Evolutionary conservation across 306 rosid genomes (phyloP), one percentile per base, ranked within the genome.

Genomic region (Ochetophila trinervis): DNA sequence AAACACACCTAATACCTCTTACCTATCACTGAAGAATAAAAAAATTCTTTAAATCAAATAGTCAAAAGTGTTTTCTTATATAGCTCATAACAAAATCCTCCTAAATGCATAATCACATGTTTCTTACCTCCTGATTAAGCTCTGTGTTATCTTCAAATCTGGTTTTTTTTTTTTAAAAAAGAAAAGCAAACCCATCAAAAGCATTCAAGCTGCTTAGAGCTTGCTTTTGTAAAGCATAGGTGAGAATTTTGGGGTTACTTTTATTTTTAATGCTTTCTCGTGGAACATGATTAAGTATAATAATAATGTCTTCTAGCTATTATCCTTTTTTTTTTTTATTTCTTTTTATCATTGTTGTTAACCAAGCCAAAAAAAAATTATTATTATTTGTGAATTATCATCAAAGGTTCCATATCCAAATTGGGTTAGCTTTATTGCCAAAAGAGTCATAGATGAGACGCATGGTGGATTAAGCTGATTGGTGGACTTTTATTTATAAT

Each of bases 201-300:
- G 54, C 19, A 18, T 50, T 50, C 23, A 19, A 50, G 21, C 23
- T 4, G 51, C 22, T 18, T 49, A 49, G 48, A 20, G 44, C 35
- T 65, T 16, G 22, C 58, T 63, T 56, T 73, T 23, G 20, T 7
- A 44, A 55, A 50, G 57, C 51, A 34, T 47, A n/a, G 5, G 51
- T 48, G 52, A 56, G 58, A 65, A 70, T 60, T 69, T 60, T 19
- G 20, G 22, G 48, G 57, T 9, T 57, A 30, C 73, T 68, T 48
- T 20, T 16, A 22, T 50, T 50, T 48, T 19, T 15, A 59, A 60
- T 20, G 35, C 60, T 36, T 34, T 69, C 52, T 23, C 66, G 19
- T 30, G 44, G 8, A 34, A 9, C 44, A 61, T 18, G 34, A 70
- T 70, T 19, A 24, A 27, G 23, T 45, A 53, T 30, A 48, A 40